These are phyloP conservation scores for Aspergillus nanangensis DNA, from an alignment of 495 filamentous ascomycete species.

Conservation along the genomic window DNA sequence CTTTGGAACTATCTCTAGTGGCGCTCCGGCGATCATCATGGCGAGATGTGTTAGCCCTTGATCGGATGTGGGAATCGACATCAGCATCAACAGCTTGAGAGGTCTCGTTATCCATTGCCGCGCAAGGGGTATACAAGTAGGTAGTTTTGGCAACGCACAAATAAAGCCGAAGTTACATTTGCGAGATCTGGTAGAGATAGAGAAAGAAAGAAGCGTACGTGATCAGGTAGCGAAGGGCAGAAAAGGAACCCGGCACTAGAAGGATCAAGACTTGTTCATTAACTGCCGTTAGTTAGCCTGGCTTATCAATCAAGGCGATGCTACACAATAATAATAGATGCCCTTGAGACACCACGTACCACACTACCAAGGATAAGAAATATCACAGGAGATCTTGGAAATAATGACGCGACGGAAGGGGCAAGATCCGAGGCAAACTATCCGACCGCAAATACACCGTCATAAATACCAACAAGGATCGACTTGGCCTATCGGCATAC, in stretches of 20 bases:
- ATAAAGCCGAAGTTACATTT: background rate
- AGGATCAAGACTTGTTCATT: too few species aligned
- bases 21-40: constrained; percentile 6
- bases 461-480: too few species aligned
- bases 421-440: too few species aligned
- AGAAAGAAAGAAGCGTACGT: too few species aligned
- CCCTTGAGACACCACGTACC: background rate
- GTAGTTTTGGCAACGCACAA: background rate
- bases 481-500: too few species aligned
- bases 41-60: constrained; percentile 4
- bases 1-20: constrained; percentile 2
- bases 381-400: too few species aligned
- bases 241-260: too few species aligned
- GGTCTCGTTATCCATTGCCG: constrained; percentile 20
- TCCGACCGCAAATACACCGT: too few species aligned
- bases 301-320: constrained; percentile 2
- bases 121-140: too few species aligned
- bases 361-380: background rate
- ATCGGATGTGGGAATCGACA: constrained; percentile 33
- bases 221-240: too few species aligned
- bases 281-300: too few species aligned
- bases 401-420: too few species aligned
- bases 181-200: background rate
- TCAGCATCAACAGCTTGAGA: constrained; percentile 27
- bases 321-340: background rate